These are phyloP conservation scores for Coccomyxa subellipsoidea DNA, from an alignment of 163 green algal species.

Conservation along the genomic window DNA sequence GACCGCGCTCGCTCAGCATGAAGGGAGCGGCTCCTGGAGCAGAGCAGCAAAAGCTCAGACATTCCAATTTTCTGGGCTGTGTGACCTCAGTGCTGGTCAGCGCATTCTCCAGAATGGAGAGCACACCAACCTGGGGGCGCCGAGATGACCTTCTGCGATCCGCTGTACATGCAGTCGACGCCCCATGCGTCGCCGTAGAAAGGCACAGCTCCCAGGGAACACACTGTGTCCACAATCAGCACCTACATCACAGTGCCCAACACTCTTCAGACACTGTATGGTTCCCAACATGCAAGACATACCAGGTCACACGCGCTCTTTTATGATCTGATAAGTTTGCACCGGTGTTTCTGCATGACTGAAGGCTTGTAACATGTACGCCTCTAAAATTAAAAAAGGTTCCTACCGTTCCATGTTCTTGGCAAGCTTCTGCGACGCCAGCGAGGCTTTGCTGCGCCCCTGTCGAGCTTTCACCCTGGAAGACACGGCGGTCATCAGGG, in stretches of 20 bases:
- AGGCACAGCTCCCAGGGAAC: conserved; percentile 87
- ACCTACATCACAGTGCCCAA: conserved; percentile 33
- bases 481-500: background rate
- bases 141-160: conserved; percentile 86
- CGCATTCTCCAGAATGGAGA: too few relatives aligned
- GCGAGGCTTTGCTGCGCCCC: conserved; percentile 81
- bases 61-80: too few relatives aligned
- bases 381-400: too few relatives aligned
- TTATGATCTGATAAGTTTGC: too few relatives aligned
- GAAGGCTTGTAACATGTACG: too few relatives aligned
- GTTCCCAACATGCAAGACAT: too few relatives aligned
- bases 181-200: conserved; percentile 80
- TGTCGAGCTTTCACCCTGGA: conserved; percentile 84
- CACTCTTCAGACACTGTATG: too few relatives aligned
- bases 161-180: conserved; percentile 87
- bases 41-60: background rate
- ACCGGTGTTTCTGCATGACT: background rate
- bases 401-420: conserved; percentile 45
- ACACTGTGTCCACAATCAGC: conserved; percentile 94
- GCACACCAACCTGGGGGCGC: conserved; percentile 81
- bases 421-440: conserved; percentile 84
- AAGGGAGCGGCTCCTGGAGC: conserved; percentile 60
- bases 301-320: too few relatives aligned
- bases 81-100: too few relatives aligned
- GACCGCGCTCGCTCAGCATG: conserved; percentile 74